A percentile compares a stretch with the other conserved stretches of the same genome.
phyloP scores from a whole-genome alignment of 768 basidiomycete genomes.

The Goffeauzyma gilvescens region DNA sequence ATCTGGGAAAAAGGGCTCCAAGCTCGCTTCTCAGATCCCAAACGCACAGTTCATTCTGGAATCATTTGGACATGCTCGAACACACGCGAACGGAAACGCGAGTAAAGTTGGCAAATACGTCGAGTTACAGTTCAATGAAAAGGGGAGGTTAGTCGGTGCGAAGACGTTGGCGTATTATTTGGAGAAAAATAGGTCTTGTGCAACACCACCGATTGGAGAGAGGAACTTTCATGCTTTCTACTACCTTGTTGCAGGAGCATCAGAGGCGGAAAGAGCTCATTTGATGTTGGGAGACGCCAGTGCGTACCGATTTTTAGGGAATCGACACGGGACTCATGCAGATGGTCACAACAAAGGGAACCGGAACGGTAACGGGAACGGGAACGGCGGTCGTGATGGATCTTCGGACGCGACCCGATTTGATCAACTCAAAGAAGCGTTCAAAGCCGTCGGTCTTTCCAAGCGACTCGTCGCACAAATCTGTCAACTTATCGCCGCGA shows the following conservation, averaged over 20 bases:
- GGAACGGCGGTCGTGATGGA: conserved; percentile 27
- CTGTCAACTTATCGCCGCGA: conserved; percentile 83
- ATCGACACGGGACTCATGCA: conserved; percentile 37
- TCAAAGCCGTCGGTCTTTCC: conserved; percentile 81
- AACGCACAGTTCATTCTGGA: conserved; percentile 80
- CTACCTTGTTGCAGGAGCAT: conserved; percentile 80
- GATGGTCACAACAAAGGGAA: conserved; percentile 5
- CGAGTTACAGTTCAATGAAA: conserved; percentile 87
- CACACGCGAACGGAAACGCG: conserved; percentile 67
- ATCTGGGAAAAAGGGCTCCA: conserved; percentile 83
- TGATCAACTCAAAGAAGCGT: conserved; percentile 79
- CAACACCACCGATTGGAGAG: conserved; percentile 54
- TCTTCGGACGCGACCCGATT: conserved; percentile 57
- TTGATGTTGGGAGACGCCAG: conserved; percentile 64
- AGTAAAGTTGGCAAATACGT: conserved; percentile 97
- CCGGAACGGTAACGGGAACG: conserved; percentile 22
- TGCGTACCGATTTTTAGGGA: conserved; percentile 70
- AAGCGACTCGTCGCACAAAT: conserved; percentile 87
- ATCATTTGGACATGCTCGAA: conserved; percentile 74
- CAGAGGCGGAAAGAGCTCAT: conserved; percentile 68
- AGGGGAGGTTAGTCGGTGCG: conserved; percentile 66
- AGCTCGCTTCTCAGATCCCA: conserved; percentile 67
- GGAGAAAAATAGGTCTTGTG: conserved; percentile 75
- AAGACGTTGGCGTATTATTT: conserved; percentile 96
- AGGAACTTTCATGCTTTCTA: conserved; percentile 97